These are phyloP conservation scores for Hypoxylon rubiginosum DNA, from an alignment of 2,329 filamentous ascomycete genomes.

Conservation along the genomic window DNA sequence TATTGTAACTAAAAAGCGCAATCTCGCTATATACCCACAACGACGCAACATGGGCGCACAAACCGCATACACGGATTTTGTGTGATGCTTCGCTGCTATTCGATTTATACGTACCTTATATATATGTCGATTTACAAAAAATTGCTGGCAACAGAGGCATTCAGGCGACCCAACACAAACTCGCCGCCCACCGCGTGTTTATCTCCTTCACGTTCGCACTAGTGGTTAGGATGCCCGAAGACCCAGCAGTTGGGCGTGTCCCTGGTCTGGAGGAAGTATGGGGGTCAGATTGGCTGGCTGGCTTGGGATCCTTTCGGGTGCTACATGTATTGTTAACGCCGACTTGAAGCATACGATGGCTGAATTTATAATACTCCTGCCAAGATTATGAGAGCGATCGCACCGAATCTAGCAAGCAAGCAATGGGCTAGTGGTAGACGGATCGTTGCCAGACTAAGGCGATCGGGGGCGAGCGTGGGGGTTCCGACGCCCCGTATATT, in stretches of 20 bases:
- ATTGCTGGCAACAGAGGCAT: slow-evolving; percentile 18
- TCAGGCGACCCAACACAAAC: slow-evolving; percentile 3
- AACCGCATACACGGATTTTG: slow-evolving; percentile 15
- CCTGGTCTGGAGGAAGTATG: not conserved
- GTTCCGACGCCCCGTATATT: not conserved
- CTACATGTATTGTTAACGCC: slow-evolving; percentile 22
- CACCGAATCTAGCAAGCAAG: not conserved
- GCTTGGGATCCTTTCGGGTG: slow-evolving; percentile 24
- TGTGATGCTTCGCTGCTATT: slow-evolving; percentile 29
- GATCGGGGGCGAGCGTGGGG: not conserved
- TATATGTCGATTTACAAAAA: slow-evolving; percentile 32
- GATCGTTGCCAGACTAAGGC: not conserved
- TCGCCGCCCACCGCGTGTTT: not conserved
- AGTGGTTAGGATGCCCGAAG: not conserved
- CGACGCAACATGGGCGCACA: slow-evolving; percentile 34
- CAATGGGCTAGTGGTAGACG: not conserved
- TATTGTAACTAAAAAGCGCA: slow-evolving; percentile 41
- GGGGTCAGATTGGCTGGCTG: slow-evolving; percentile 8
- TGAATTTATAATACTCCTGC: slow-evolving; percentile 30
- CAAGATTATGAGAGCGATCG: slow-evolving; percentile 1
- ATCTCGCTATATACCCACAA: slow-evolving; percentile 47
- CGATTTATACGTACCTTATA: slow-evolving; percentile 19
- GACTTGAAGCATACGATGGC: slow-evolving; percentile 10
- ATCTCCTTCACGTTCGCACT: slow-evolving; percentile 5
- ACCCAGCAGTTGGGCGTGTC: not conserved